Base-by-base conservation (phyloP, 2,329 filamentous ascomycete genomes). In the Fusarium goolgardi region DNA sequence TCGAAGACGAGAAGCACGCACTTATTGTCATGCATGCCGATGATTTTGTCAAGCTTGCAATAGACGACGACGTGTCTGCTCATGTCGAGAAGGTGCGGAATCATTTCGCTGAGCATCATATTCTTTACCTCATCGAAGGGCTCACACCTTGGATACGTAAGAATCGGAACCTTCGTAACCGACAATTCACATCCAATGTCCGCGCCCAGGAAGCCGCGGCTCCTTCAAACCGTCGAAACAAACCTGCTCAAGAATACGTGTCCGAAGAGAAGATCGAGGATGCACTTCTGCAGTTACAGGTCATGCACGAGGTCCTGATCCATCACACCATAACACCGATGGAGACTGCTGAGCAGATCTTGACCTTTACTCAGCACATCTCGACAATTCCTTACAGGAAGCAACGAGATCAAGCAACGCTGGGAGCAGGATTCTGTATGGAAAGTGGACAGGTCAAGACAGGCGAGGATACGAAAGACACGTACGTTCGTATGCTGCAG, bases 281-380 rank as follows among this genome's bases (percentile, higher is more conserved):
- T 70, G 89, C 90, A 6, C 81, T 94, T 5, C 81, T 95, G 13
- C 82, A 86, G 18, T 80, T 95, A 6, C 92, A 95, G 75, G 83
- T 94, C 8, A 77, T 85, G 25, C 88, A 94, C 76, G 81, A 82
- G 7, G 86, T 86, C 23, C 80, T 92, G 6, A 88, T 94, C 44
- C 90, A 94, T 75, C 91, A 95, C 75, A 92, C 90, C 2, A 78
- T 77, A 16, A 78, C 81, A 4, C 73, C 85, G 0, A 74, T 86
- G 1, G 90, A 93, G 72, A 91, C 90, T 2, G 90, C 91, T 3
- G 85, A 90, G 70, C 93, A 91, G 90, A 88, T 94, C 31, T 81
- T 85, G 31, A 82, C 86, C 34, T 93, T 94, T 72, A 95, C 92
- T 0, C 90, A 94, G 73, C 90, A 95, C 75, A 89, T 95, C 49